A percentile compares a stretch with the other conserved stretches of the same genome.
phyloP scores from a whole-genome alignment of 805 yeast species.

The Sugiyamaella floridensis region DNA sequence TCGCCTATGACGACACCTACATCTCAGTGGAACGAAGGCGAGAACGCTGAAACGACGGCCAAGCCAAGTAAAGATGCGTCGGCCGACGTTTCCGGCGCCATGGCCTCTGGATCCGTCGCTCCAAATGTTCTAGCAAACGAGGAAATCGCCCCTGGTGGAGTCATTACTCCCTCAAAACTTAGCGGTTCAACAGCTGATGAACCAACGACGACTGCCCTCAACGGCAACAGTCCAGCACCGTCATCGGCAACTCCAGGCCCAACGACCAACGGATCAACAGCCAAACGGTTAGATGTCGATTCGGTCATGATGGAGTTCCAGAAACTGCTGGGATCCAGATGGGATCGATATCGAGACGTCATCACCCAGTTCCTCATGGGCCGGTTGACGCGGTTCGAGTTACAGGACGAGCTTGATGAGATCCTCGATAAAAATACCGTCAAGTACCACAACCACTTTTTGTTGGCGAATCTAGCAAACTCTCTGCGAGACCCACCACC shows the following conservation, averaged over 20 bases:
- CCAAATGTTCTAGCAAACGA: background rate
- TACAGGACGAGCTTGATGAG: conserved; percentile 51
- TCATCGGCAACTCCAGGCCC: background rate
- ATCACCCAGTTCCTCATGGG: conserved; percentile 73
- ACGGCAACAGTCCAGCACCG: background rate
- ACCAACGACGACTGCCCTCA: background rate
- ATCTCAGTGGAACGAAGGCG: background rate
- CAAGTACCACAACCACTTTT: conserved; percentile 73
- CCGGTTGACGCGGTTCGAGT: conserved; percentile 67
- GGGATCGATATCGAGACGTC: conserved; percentile 82
- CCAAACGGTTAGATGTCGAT: conserved; percentile 51
- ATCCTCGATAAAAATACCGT: conserved; percentile 45
- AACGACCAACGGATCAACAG: background rate
- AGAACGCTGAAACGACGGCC: background rate
- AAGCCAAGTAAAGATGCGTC: background rate
- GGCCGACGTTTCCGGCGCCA: background rate
- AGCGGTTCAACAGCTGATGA: background rate
- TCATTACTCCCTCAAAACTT: background rate
- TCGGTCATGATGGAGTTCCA: conserved; percentile 66
- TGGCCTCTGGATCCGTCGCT: background rate
- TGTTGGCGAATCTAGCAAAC: conserved; percentile 78
- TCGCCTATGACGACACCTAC: background rate
- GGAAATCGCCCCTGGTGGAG: background rate
- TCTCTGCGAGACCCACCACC: conserved; percentile 69
- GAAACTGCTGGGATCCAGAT: conserved; percentile 60